Conservation (phyloP, 768 basidiomycete species). For the Mycena floridula region DNA sequence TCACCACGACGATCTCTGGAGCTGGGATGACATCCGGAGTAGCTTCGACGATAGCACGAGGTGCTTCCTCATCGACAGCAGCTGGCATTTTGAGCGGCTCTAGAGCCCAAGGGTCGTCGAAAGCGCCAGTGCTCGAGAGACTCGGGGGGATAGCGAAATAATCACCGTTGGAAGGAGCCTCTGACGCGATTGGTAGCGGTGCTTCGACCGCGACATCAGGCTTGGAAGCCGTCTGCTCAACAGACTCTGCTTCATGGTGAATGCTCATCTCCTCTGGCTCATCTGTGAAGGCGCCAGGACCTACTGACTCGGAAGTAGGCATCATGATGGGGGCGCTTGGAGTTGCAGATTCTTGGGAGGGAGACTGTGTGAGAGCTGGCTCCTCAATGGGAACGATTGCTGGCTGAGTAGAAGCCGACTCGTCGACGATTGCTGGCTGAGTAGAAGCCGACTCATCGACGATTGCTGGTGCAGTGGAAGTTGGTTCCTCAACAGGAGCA, state of each 20-base stretch:
- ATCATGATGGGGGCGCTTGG: background rate
- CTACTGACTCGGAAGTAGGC: conserved; percentile 17
- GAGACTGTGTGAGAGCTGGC: background rate
- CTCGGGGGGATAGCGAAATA: background rate
- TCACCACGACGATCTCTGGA: background rate
- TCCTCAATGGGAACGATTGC: conserved; percentile 5
- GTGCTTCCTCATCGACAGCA: background rate
- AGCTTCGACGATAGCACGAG: background rate
- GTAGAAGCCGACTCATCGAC: background rate
- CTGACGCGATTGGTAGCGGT: background rate
- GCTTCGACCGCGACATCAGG: background rate
- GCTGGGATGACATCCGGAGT: background rate
- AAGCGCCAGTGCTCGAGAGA: conserved; percentile 8
- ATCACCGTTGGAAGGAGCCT: background rate
- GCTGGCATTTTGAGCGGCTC: conserved; percentile 6
- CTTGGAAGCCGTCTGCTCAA: background rate
- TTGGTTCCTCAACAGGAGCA: background rate
- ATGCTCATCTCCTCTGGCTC: conserved; percentile 38
- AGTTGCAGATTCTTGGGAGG: background rate
- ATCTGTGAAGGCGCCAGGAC: conserved; percentile 47
- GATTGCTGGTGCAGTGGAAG: conserved; percentile 5
- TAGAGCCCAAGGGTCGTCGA: conserved; percentile 14
- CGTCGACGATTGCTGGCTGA: background rate
- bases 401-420: conserved; percentile 3
- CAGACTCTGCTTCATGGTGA: background rate